Evolutionary conservation across 768 basidiomycete genomes (phyloP), one percentile per base, ranked within the genome.

Genomic region (Agrocybe pediades): DNA sequence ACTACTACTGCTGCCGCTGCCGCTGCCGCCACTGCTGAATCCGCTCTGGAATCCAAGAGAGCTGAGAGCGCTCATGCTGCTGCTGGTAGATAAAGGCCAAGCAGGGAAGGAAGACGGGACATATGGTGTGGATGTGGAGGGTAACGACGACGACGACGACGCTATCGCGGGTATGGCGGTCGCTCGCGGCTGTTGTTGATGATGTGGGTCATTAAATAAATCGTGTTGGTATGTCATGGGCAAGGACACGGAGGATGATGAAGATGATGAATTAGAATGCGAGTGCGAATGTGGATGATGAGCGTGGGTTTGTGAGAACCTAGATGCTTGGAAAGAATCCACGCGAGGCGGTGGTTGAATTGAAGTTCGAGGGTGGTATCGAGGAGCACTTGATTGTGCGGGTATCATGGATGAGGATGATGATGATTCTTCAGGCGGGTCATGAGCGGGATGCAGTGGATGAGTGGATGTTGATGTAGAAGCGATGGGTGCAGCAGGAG

Each of bases 31-130:
- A 25, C 55, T 53, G 11, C 53, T 49, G 49, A 59, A 64, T 9
- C 60, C 60, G 21, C 53, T 57, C 41, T 61, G 59, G 36, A 63
- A 61, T 0, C 55, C 55, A 3, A 49, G 53, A 11, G 51, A 47
- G 30, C n/a, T 36, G 6, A 36, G 13, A 36, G 13, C n/a, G n/a
- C 33, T 36, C 33, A n/a, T 36, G n/a, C 33, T 36, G 11, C 13
- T 36, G 51, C 43, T 15, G 42, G 30, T 43, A 27, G 20, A 4
- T 30, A 29, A 15, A 23, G 23, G 43, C n/a, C 23, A 27, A n/a
- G 26, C 7, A 23, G 26, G 26, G 23, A 23, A 23, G 21, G 19
- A n/a, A 27, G 19, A 21, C 43, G 43, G 20, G 43, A 6, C 17
- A 19, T 4, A 23, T 23, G n/a, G n/a, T n/a, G n/a, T n/a, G n/a